A percentile compares a stretch with the other conserved stretches of the same genome.
These are phyloP conservation scores for Cochlearia excelsa DNA, from an alignment of 345 rosid genomes.

Conservation along the genomic window DNA sequence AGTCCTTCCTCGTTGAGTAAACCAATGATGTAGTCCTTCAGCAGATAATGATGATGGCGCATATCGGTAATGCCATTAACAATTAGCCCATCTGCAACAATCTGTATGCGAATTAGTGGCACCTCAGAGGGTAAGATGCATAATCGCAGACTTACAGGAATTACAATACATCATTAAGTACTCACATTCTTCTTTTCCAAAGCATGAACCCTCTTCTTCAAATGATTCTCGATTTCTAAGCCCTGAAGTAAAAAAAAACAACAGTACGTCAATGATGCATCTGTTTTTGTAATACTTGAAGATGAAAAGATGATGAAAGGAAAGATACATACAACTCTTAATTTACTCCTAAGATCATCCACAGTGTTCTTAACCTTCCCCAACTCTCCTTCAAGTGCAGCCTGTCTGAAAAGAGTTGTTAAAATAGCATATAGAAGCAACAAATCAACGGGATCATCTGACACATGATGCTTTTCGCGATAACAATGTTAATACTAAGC, in stretches of 20 bases:
- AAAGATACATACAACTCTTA: constrained; percentile 59
- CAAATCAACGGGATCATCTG: constrained; percentile 5
- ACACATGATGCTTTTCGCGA: constrained; percentile 13
- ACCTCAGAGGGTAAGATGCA: constrained; percentile 22
- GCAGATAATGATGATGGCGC: constrained; percentile 56
- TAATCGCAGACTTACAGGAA: neutral
- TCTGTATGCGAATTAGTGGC: constrained; percentile 46
- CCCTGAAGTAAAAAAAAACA: constrained; percentile 53
- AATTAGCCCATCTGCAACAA: constrained; percentile 50
- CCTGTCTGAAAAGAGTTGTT: constrained; percentile 91
- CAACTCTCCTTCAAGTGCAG: constrained; percentile 84
- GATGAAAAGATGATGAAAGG: constrained; percentile 20
- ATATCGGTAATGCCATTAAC: constrained; percentile 47
- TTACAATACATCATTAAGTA: constrained; percentile 18
- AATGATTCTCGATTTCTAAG: constrained; percentile 90
- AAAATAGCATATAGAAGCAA: constrained; percentile 38
- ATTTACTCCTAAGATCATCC: constrained; percentile 71
- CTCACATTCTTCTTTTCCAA: constrained; percentile 82
- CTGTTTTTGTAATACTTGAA: neutral
- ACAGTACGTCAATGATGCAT: constrained; percentile 10
- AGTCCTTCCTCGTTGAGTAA: constrained; percentile 63
- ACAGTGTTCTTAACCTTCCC: constrained; percentile 50
- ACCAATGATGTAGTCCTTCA: constrained; percentile 49
- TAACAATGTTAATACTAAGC: constrained; percentile 17
- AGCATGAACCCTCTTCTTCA: constrained; percentile 70